Percentiles rank a stretch among this genome's conserved stretches.
These are phyloP conservation scores for Hypoxylon fragiforme DNA, from an alignment of 495 filamentous ascomycete species.

Conservation along the genomic window DNA sequence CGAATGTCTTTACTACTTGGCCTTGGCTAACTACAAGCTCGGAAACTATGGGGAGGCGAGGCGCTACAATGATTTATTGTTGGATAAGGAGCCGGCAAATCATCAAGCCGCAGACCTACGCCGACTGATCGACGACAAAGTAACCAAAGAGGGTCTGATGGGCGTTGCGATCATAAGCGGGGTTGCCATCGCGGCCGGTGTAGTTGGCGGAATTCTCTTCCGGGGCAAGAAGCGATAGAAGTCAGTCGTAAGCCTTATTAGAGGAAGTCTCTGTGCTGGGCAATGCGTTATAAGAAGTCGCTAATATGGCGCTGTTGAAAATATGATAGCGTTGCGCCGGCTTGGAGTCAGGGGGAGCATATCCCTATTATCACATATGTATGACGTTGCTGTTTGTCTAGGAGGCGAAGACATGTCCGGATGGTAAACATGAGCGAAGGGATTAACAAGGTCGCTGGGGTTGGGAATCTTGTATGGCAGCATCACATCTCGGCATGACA, in stretches of 20 bases:
- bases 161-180: conserved; percentile 97
- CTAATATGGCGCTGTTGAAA: neutral
- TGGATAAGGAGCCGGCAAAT: conserved; percentile 88
- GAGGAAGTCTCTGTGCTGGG: neutral
- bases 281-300: neutral
- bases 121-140: conserved; percentile 90
- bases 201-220: conserved; percentile 84
- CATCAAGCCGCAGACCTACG: conserved; percentile 84
- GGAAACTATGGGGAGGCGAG: conserved; percentile 95
- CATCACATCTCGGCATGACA: too few species aligned
- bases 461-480: neutral
- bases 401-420: conserved; percentile 4
- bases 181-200: conserved; percentile 88
- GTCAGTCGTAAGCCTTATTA: neutral
- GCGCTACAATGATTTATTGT: conserved; percentile 87
- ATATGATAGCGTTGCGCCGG: conserved; percentile 12
- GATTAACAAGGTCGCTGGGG: neutral
- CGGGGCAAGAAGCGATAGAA: conserved; percentile 35
- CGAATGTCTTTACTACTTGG: conserved; percentile 97
- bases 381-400: conserved; percentile 4
- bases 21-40: conserved; percentile 94
- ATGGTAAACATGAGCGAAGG: conserved; percentile 6
- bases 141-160: conserved; percentile 88
- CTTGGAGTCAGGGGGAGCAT: conserved; percentile 12
- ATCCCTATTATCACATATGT: conserved; percentile 7